Base-by-base conservation (phyloP, 1,284 basidiomycete species). In the Apiotrichum veenhuisii region DNA sequence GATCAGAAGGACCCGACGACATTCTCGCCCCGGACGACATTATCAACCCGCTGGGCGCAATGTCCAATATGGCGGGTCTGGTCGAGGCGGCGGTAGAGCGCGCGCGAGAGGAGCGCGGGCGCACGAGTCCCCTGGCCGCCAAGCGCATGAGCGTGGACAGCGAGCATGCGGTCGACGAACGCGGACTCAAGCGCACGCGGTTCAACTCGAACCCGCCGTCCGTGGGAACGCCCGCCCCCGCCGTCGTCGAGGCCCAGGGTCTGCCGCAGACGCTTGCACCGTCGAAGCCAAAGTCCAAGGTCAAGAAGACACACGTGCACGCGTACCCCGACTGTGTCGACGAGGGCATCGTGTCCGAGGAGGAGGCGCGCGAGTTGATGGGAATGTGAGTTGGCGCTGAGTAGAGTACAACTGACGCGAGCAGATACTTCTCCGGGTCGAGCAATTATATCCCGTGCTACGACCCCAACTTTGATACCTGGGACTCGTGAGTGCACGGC, bases 381-480 rank as follows among this genome's bases (percentile, higher is more conserved):
- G 81, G 83, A 69, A 87, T 91, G 49, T 50, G 37, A 89, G 91
- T 63, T 58, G 83, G 79, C 40, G 17, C 23, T 57, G 1, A 18
- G n/a, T 41, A 20, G 23, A 15, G 48, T 26, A 12, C 37, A 62
- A 54, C 57, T 40, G 22, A 40, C 22, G 2, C 27, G 69, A 68
- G 9, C 38, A 41, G 49, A 33, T 93, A 88, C 74, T 94, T 88
- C 74, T 82, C 85, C 2, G 75, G 91, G 26, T 93, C 90, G 66
- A 91, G 88, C 25, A 92, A 90, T 34, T 94, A 93, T 74, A 77
- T 93, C 71, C 88, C 91, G 36, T 85, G 92, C 23, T 92, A 91
- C 67, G 89, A 94, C 74, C 82, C 80, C 5, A 81, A 78, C 40
- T 79, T 83, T 22, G 91, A 94, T 71, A 90, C 89, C 0, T 93